A percentile compares a stretch with the other conserved stretches of the same genome.
phyloP scores from a whole-genome alignment of 1,139 yeast species.

The Protomyces macrosporus region DNA sequence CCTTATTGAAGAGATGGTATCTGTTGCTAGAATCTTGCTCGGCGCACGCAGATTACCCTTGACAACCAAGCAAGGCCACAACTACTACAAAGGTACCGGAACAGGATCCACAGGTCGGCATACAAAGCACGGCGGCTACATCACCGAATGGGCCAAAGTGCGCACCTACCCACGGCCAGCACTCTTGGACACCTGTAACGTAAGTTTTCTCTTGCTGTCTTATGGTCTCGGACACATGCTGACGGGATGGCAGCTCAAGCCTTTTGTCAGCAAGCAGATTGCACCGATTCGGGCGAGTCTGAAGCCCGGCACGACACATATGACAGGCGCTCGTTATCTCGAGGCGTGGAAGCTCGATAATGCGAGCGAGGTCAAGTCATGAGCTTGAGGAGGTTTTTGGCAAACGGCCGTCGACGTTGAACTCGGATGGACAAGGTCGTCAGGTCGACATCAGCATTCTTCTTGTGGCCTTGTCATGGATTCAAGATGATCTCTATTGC shows the following conservation, averaged over 20 bases:
- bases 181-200: constrained; percentile 28
- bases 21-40: constrained; percentile 3
- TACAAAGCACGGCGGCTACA: constrained; percentile 67
- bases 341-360: constrained; percentile 13
- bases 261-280: constrained; percentile 15
- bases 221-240: background rate
- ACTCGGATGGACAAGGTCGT: too few species aligned
- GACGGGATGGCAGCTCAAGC: constrained; percentile 6
- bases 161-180: constrained; percentile 84
- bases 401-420: too few species aligned
- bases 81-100: constrained; percentile 90
- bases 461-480: too few species aligned
- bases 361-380: background rate
- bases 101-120: constrained; percentile 87
- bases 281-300: constrained; percentile 4
- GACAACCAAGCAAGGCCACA: constrained; percentile 76
- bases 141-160: constrained; percentile 76
- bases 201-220: background rate
- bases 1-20: background rate
- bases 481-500: too few species aligned
- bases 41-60: constrained; percentile 57
- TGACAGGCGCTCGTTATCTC: constrained; percentile 7
- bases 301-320: constrained; percentile 3
- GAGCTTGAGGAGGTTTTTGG: background rate
- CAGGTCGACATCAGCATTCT: too few species aligned